Base-by-base conservation (phyloP, 2,329 filamentous ascomycete genomes). In the Claviceps purpurea region DNA sequence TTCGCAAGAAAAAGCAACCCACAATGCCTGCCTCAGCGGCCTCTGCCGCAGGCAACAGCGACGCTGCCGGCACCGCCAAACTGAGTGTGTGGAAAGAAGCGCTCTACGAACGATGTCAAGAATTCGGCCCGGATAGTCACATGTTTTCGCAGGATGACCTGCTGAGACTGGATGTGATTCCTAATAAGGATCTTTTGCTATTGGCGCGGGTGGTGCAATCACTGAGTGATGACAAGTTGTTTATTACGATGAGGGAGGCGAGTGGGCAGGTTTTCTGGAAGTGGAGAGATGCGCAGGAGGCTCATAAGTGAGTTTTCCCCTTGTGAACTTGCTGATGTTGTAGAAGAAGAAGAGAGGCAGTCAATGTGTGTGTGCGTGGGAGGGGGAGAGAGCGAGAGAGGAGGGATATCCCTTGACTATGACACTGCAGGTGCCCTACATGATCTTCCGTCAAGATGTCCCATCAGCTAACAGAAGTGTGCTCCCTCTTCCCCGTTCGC, bases 121-220 rank as follows among this genome's bases (percentile, higher is more conserved):
- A 77, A 55, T 70, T 72, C 18, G 71, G 72, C 55, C 68, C 71
- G 55, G 67, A 71, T 44, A 67, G 70, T 40, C 69, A 70, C 47
- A 65, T 78, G 49, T 82, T 82, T 64, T 74, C 72, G 13, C 80
- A 84, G 61, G 70, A 75, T 39, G 78, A 82, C 57, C 68, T 84
- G 41, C 65, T 79, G 53, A 73, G 72, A 26, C 70, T 82, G 53
- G 72, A 74, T 53, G 71, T 83, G 56, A 74, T 83, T 48, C 77
- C 79, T 5, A 73, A 76, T 49, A 69, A 75, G 55, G 75, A 82
- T 62, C 65, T 79, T 56, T 64, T 71, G 61, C 70, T 76, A 47
- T 73, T 84, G 22, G 64, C 80, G 52, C 67, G 69, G 51, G 74
- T 81, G 16, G 71, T 82, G 42, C 77, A 82, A 65, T 70, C 67